phyloP scores from a whole-genome alignment of 495 filamentous ascomycete genomes.

The Penicillium atrosanguineum region DNA sequence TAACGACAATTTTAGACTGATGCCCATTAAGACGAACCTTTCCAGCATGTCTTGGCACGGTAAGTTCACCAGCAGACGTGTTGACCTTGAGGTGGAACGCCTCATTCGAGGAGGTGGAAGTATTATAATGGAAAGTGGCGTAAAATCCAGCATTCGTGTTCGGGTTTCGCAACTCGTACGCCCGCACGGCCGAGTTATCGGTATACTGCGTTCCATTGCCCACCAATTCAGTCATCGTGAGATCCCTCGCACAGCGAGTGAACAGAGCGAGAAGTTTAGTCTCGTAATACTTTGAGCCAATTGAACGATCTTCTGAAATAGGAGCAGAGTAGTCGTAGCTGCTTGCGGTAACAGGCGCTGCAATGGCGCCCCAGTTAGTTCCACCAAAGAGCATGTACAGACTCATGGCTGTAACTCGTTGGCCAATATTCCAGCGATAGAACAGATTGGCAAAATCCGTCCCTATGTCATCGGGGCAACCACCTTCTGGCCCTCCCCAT shows the following conservation, averaged over 20 bases:
- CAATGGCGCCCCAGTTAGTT: constrained; percentile 55
- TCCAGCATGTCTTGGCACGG: constrained; percentile 37
- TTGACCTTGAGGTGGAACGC: constrained; percentile 52
- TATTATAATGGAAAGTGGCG: constrained; percentile 50
- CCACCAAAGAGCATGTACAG: constrained; percentile 63
- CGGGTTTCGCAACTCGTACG: constrained; percentile 54
- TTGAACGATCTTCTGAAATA: constrained; percentile 55
- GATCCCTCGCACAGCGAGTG: constrained; percentile 49
- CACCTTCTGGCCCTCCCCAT: constrained; percentile 57
- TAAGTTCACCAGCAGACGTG: constrained; percentile 52
- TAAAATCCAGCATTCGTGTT: constrained; percentile 57
- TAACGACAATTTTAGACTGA: constrained; percentile 59
- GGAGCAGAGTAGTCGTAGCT: constrained; percentile 62
- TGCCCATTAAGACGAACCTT: constrained; percentile 53
- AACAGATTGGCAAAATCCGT: constrained; percentile 58
- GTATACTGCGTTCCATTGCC: constrained; percentile 59
- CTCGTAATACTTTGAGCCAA: constrained; percentile 58
- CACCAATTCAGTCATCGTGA: constrained; percentile 51
- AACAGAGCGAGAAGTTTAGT: constrained; percentile 59
- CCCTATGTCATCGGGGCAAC: constrained; percentile 43
- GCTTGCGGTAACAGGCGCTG: constrained; percentile 45
- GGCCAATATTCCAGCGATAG: constrained; percentile 57
- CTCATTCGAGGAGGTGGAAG: constrained; percentile 43
- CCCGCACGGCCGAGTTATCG: constrained; percentile 43
- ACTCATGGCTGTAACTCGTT: constrained; percentile 51